Conservation (phyloP, 129 eudicot species). For the Apium graveolens region DNA sequence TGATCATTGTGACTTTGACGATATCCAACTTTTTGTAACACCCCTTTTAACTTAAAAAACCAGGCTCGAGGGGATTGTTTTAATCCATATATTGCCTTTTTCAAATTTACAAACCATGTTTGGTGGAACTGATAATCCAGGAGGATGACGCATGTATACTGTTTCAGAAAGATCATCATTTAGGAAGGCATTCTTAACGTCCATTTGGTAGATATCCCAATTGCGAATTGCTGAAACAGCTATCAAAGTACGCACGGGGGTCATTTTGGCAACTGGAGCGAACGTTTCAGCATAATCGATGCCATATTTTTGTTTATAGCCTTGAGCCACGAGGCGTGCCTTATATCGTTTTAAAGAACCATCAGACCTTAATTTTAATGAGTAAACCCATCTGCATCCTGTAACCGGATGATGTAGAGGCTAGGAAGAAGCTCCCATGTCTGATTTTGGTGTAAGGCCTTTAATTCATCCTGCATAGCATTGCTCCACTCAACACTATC, state of each 20-base stretch:
- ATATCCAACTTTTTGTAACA: background rate
- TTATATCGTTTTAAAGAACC: background rate
- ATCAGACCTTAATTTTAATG: background rate
- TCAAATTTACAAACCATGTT: background rate
- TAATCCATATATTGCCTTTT: background rate
- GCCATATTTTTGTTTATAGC: too few relatives aligned
- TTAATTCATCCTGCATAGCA: too few relatives aligned
- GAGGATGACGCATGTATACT: background rate
- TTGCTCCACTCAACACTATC: too few relatives aligned
- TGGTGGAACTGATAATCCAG: background rate
- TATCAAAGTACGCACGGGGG: too few relatives aligned
- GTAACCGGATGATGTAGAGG: background rate
- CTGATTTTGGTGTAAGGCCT: too few relatives aligned
- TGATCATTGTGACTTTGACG: background rate
- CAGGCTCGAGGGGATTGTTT: background rate
- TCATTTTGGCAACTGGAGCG: too few relatives aligned
- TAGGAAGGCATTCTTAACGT: background rate
- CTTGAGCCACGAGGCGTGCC: background rate
- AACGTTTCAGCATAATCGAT: too few relatives aligned
- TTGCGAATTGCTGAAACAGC: too few relatives aligned
- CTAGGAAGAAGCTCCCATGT: background rate
- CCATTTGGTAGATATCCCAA: too few relatives aligned
- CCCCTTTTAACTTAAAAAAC: background rate
- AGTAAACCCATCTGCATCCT: background rate
- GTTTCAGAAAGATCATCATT: background rate